Conservation (phyloP, 2,329 filamentous ascomycete genomes). For the Boeremia exigua region DNA sequence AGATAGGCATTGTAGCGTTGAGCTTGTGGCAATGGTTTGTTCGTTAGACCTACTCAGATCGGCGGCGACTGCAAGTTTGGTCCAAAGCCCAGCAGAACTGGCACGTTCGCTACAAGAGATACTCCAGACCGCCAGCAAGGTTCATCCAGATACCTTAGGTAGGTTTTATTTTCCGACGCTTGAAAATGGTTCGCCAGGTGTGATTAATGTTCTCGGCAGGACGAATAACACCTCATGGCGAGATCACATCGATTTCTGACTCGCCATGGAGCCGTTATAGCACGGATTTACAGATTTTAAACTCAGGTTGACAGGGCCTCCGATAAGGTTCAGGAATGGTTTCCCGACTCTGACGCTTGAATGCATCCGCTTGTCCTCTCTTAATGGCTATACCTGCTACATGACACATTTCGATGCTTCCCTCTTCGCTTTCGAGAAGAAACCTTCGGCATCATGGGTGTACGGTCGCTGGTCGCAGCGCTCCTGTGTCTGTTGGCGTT, state of each 20-base stretch:
- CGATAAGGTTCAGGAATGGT: constrained; percentile 1
- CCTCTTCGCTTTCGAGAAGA: neutral
- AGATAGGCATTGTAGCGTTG: neutral
- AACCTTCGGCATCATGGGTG: constrained; percentile 3
- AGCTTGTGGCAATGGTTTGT: neutral
- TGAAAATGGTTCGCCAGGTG: neutral
- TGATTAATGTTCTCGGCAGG: neutral
- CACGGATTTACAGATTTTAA: neutral
- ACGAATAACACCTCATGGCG: neutral
- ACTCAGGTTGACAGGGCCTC: neutral
- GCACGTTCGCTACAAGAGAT: neutral
- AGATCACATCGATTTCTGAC: neutral
- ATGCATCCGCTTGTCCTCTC: neutral
- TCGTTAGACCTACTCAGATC: constrained; percentile 1
- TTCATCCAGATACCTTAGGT: neutral
- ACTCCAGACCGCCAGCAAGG: neutral
- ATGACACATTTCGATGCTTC: neutral
- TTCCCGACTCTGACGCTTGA: neutral
- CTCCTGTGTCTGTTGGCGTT: constrained; percentile 9
- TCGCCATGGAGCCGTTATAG: neutral
- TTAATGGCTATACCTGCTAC: neutral
- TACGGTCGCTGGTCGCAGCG: constrained; percentile 7
- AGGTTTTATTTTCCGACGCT: neutral
- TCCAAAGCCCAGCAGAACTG: neutral
- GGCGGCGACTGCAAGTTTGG: neutral